Evolutionary conservation across 208 protist species (phyloP).

Genomic region (Endotrypanum monterogeii): DNA sequence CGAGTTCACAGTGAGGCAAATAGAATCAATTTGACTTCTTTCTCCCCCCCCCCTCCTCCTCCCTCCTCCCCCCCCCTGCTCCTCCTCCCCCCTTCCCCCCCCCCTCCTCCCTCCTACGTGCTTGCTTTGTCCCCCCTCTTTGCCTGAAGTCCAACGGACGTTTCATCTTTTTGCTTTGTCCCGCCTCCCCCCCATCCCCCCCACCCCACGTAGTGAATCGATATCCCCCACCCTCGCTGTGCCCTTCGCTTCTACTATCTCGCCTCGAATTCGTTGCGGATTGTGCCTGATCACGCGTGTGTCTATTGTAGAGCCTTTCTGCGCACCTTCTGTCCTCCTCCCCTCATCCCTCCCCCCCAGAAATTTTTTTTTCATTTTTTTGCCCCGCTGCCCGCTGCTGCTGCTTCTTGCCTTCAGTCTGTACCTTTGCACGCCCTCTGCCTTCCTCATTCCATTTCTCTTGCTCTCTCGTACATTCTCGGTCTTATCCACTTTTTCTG

Average conservation of each 20-base stretch:
- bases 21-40: conserved; percentile 4
- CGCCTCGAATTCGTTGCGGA: neutral
- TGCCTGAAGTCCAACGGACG: neutral
- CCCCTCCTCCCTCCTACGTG: neutral
- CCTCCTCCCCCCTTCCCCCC: neutral
- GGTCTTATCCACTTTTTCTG: neutral
- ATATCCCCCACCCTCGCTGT: neutral
- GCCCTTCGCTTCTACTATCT: neutral
- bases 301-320: no score
- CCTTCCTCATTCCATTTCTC: neutral
- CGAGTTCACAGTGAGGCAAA: neutral
- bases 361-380: neutral
- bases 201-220: neutral
- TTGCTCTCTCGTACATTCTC: neutral
- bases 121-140: neutral
- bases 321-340: neutral
- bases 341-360: neutral
- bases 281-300: neutral
- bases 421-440: no score
- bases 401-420: neutral
- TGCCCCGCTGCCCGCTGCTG: neutral
- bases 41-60: neutral
- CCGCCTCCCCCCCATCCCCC: conserved; percentile 14
- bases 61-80: neutral
- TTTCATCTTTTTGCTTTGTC: conserved; percentile 11